Conservation (phyloP, 495 filamentous ascomycete species). For the Ascobolus immersus region DNA sequence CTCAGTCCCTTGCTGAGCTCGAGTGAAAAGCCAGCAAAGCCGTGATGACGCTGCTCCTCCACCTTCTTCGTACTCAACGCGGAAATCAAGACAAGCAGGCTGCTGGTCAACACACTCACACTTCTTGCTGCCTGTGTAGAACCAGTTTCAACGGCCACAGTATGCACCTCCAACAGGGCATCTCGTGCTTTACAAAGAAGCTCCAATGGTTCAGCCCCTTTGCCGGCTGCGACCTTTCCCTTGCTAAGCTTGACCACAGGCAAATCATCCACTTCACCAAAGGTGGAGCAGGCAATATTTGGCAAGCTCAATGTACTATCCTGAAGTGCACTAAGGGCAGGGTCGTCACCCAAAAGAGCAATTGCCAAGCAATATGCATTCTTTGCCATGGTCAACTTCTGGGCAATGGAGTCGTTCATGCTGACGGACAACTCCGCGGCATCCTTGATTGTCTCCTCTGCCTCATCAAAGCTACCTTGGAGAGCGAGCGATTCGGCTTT, state of each 20-base stretch:
- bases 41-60: constrained; percentile 25
- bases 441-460: constrained; percentile 25
- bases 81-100: constrained; percentile 38
- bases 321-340: constrained; percentile 64
- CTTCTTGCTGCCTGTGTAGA: constrained; percentile 25
- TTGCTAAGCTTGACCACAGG: constrained; percentile 1
- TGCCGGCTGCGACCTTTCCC: constrained; percentile 10
- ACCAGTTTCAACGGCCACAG: constrained; percentile 25
- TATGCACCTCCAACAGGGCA: constrained; percentile 28
- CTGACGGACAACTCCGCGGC: constrained; percentile 20
- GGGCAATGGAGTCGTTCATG: constrained; percentile 21
- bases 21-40: constrained; percentile 29
- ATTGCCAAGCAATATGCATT: constrained; percentile 33
- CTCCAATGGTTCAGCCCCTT: constrained; percentile 26
- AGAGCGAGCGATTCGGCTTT: constrained; percentile 32
- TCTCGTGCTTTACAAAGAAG: constrained; percentile 36
- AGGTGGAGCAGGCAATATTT: constrained; percentile 11
- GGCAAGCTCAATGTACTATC: constrained; percentile 38
- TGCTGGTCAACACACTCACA: constrained; percentile 32
- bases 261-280: constrained; percentile 11
- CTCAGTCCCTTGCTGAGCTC: constrained; percentile 38
- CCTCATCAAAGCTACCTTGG: constrained; percentile 30
- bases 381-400: constrained; percentile 32
- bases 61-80: constrained; percentile 25
- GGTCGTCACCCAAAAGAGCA: constrained; percentile 46